Conservation (phyloP, 1,139 yeast species). For the Yamadazyma buinensis region DNA sequence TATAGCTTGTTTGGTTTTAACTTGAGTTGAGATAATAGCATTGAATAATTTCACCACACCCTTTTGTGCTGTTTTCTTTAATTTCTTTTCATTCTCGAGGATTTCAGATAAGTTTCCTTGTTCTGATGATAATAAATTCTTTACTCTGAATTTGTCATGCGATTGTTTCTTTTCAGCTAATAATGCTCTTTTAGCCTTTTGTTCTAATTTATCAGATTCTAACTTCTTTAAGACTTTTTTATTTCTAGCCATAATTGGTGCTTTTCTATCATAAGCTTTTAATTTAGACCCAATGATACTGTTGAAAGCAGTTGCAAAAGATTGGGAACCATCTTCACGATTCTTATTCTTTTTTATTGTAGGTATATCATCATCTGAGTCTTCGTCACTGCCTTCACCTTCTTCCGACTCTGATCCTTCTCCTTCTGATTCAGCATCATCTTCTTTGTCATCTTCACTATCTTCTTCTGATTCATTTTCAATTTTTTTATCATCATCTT, state of each 20-base stretch:
- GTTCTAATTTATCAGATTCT: constrained; percentile 78
- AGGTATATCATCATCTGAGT: constrained; percentile 35
- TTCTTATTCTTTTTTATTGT: constrained; percentile 45
- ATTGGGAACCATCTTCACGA: constrained; percentile 63
- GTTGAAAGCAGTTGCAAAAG: constrained; percentile 77
- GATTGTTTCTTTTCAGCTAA: constrained; percentile 67
- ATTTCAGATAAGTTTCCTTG: constrained; percentile 50
- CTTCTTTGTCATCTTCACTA: constrained; percentile 9
- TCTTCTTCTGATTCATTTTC: not conserved
- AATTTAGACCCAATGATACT: constrained; percentile 83
- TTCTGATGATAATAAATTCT: constrained; percentile 64
- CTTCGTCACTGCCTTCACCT: constrained; percentile 22
- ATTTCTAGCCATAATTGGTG: constrained; percentile 83
- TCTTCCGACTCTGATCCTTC: constrained; percentile 19
- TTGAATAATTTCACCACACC: constrained; percentile 93
- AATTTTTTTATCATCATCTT: not conserved
- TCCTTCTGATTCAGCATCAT: constrained; percentile 15
- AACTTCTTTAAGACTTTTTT: constrained; percentile 67
- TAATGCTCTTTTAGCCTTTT: constrained; percentile 72
- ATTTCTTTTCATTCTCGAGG: constrained; percentile 64
- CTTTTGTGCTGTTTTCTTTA: constrained; percentile 84
- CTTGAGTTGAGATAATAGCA: constrained; percentile 84
- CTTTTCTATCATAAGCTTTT: constrained; percentile 82
- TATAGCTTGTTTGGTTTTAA: constrained; percentile 46
- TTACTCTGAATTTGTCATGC: constrained; percentile 66